Conservation (phyloP, 1,139 yeast species). For the Candida sp. region DNA sequence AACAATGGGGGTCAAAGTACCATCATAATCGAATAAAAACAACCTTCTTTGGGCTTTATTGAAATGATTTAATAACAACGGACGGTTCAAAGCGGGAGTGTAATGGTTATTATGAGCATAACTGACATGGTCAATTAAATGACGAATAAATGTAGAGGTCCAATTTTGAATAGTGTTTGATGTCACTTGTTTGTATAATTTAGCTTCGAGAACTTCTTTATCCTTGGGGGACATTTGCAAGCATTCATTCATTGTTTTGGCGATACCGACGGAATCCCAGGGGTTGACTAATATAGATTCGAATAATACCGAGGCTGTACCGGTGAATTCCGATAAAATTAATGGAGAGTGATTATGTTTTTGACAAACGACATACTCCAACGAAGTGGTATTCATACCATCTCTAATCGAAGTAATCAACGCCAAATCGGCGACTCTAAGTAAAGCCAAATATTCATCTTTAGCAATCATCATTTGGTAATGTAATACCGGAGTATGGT, state of each 20-base stretch:
- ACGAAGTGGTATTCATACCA: slow-evolving; percentile 94
- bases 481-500: slow-evolving; percentile 83
- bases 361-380: slow-evolving; percentile 91
- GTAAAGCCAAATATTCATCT: slow-evolving; percentile 84
- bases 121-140: slow-evolving; percentile 49
- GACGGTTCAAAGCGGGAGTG: slow-evolving; percentile 86
- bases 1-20: slow-evolving; percentile 95
- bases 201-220: slow-evolving; percentile 41
- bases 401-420: slow-evolving; percentile 89
- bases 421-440: slow-evolving; percentile 88
- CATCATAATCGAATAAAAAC: slow-evolving; percentile 94
- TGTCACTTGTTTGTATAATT: slow-evolving; percentile 62
- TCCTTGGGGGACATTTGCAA: slow-evolving; percentile 46
- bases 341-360: slow-evolving; percentile 70
- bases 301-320: slow-evolving; percentile 75
- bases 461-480: slow-evolving; percentile 87
- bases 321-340: slow-evolving; percentile 88
- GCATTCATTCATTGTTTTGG: slow-evolving; percentile 75
- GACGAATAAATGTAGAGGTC: slow-evolving; percentile 63
- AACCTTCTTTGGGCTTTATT: slow-evolving; percentile 62
- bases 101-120: slow-evolving; percentile 46
- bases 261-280: slow-evolving; percentile 94
- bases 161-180: slow-evolving; percentile 77
- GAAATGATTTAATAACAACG: slow-evolving; percentile 60
- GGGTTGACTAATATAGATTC: slow-evolving; percentile 92